Conservation (phyloP, 2,329 filamentous ascomycete species). For the Phyllachora maydis region DNA sequence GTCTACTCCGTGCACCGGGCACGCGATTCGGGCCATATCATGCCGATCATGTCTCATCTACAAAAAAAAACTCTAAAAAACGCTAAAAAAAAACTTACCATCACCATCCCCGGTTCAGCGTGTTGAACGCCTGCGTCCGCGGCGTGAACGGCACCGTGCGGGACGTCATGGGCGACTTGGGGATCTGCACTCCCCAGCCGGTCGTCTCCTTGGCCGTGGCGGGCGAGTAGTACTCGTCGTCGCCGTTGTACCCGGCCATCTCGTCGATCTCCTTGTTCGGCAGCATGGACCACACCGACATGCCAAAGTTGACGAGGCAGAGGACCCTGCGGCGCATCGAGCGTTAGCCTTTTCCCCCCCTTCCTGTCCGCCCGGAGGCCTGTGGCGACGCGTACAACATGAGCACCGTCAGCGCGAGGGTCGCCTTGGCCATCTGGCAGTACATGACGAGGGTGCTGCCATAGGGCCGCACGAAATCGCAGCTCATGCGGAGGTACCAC, state of each 20-base stretch:
- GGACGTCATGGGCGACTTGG: constrained; percentile 5
- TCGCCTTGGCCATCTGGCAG: constrained; percentile 47
- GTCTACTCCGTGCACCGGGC: too few relatives aligned
- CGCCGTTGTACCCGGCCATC: too few relatives aligned
- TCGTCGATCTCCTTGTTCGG: constrained; percentile 24
- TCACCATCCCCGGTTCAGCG: constrained; percentile 34
- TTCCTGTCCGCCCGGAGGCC: neutral
- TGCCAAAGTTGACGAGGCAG: constrained; percentile 34
- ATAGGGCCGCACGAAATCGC: constrained; percentile 34
- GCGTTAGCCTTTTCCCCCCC: too few relatives aligned
- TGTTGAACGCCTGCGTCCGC: constrained; percentile 46
- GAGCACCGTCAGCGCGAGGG: constrained; percentile 40
- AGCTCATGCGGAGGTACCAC: constrained; percentile 60
- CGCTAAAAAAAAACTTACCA: too few relatives aligned
- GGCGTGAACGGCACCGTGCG: constrained; percentile 33
- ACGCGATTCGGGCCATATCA: too few relatives aligned
- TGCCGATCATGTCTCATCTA: too few relatives aligned
- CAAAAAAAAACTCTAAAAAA: neutral
- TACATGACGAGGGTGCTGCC: constrained; percentile 30
- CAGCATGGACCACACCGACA: constrained; percentile 36
- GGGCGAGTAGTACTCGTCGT: constrained; percentile 18
- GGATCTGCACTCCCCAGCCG: constrained; percentile 48
- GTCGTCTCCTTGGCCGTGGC: constrained; percentile 17
- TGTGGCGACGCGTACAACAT: constrained; percentile 37
- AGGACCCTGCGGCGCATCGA: constrained; percentile 22